phyloP scores from a whole-genome alignment of 306 rosid genomes.

The Vigna mungo region DNA sequence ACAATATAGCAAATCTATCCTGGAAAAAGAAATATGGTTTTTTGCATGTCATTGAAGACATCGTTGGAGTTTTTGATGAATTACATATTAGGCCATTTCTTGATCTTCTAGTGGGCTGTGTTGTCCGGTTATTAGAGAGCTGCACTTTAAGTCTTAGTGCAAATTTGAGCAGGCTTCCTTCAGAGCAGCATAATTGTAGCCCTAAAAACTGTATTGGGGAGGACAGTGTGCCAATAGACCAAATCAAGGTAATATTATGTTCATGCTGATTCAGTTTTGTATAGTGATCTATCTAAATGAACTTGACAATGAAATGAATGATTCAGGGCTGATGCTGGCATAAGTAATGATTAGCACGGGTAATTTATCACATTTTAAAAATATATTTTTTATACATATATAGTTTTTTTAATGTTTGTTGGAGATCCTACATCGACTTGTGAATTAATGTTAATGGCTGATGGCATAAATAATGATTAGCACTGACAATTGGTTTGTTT shows the following conservation, averaged over 20 bases:
- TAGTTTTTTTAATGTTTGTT: not conserved
- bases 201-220: constrained; percentile 38
- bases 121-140: constrained; percentile 86
- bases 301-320: constrained; percentile 21
- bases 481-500: not conserved
- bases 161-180: constrained; percentile 49
- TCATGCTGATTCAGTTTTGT: constrained; percentile 24
- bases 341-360: constrained; percentile 2
- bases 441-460: not conserved
- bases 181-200: constrained; percentile 43
- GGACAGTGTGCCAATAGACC: constrained; percentile 44
- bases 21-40: constrained; percentile 87
- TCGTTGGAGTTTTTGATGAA: constrained; percentile 86
- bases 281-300: not conserved
- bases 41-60: constrained; percentile 88
- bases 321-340: constrained; percentile 10
- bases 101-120: constrained; percentile 80
- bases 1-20: constrained; percentile 64
- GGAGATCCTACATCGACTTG: not conserved
- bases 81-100: constrained; percentile 79
- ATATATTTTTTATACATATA: not conserved
- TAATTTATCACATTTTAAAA: not conserved
- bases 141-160: constrained; percentile 66
- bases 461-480: constrained; percentile 18
- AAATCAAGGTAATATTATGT: constrained; percentile 59